Conservation (phyloP, 352 stramenopile species). For the Globisporangium megalacanthum region DNA sequence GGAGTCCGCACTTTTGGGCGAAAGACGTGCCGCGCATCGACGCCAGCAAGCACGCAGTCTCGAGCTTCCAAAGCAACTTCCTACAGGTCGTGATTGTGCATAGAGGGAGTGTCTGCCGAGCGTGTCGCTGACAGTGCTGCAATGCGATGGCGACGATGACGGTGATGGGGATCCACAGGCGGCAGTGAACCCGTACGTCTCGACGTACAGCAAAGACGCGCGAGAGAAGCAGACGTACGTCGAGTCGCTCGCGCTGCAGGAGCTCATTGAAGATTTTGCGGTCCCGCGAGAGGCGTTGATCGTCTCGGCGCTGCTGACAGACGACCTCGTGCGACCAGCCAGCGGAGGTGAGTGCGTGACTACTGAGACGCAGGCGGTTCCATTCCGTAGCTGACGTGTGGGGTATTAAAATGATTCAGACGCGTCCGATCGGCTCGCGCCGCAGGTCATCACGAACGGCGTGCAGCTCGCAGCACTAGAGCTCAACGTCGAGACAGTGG, state of each 20-base stretch:
- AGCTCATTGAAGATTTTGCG: constrained; percentile 51
- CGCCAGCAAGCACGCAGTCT: constrained; percentile 32
- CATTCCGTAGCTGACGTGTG: not conserved
- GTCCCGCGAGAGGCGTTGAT: constrained; percentile 61
- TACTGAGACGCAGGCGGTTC: no score
- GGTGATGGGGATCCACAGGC: constrained; percentile 15
- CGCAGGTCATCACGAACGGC: constrained; percentile 36
- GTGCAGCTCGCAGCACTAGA: constrained; percentile 42
- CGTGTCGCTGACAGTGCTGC: not conserved
- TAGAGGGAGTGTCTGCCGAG: not conserved
- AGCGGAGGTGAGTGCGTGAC: constrained; percentile 10
- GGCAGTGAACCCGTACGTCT: constrained; percentile 41
- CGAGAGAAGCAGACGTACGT: constrained; percentile 59
- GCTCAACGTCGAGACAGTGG: constrained; percentile 52
- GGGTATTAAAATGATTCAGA: constrained; percentile 6
- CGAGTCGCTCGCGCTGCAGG: constrained; percentile 60
- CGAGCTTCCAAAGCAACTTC: constrained; percentile 51
- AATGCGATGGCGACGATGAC: no score
- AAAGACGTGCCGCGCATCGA: constrained; percentile 71
- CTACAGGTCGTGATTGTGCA: constrained; percentile 23
- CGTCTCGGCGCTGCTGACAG: constrained; percentile 49
- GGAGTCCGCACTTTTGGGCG: constrained; percentile 56
- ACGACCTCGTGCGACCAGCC: constrained; percentile 35
- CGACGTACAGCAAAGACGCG: constrained; percentile 12
- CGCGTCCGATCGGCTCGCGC: constrained; percentile 29